Conservation (phyloP, 208 protist genomes). For the Acanthamoeba divionensis region DNA sequence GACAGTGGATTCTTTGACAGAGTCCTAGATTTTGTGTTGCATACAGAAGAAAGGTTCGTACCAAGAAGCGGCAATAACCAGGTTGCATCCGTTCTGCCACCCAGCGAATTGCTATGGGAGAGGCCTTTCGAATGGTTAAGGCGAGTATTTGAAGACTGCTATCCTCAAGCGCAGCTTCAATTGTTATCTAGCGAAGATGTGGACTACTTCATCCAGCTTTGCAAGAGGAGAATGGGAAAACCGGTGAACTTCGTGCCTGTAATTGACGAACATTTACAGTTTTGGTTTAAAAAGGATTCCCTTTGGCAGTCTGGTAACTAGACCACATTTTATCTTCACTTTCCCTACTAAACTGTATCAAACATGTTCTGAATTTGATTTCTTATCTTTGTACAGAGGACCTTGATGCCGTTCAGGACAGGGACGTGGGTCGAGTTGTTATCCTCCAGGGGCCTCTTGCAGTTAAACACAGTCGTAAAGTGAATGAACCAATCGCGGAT, state of each 20-base stretch:
- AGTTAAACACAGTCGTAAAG: conserved; percentile 62
- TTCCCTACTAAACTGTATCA: no score
- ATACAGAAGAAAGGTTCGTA: conserved; percentile 76
- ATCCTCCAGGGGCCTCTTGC: conserved; percentile 82
- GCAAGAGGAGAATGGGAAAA: conserved; percentile 71
- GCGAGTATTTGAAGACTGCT: conserved; percentile 63
- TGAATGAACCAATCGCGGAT: conserved; percentile 77
- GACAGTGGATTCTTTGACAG: conserved; percentile 54
- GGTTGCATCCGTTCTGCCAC: not conserved
- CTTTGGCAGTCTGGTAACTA: conserved; percentile 82
- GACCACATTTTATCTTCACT: no score
- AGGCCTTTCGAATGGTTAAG: conserved; percentile 44
- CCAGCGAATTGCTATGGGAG: not conserved
- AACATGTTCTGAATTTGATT: no score
- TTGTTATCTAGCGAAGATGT: conserved; percentile 74
- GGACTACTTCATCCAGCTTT: conserved; percentile 77
- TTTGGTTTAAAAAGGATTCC: conserved; percentile 83
- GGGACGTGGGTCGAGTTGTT: conserved; percentile 75
- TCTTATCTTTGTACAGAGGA: no score
- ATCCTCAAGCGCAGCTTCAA: conserved; percentile 54
- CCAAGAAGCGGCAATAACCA: not conserved
- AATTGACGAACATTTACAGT: conserved; percentile 75
- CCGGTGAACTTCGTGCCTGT: conserved; percentile 81
- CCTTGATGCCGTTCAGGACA: conserved; percentile 69
- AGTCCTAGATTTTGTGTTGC: conserved; percentile 70